Base-by-base conservation (phyloP, 768 basidiomycete species). In the Rhizopogon salebrosus region DNA sequence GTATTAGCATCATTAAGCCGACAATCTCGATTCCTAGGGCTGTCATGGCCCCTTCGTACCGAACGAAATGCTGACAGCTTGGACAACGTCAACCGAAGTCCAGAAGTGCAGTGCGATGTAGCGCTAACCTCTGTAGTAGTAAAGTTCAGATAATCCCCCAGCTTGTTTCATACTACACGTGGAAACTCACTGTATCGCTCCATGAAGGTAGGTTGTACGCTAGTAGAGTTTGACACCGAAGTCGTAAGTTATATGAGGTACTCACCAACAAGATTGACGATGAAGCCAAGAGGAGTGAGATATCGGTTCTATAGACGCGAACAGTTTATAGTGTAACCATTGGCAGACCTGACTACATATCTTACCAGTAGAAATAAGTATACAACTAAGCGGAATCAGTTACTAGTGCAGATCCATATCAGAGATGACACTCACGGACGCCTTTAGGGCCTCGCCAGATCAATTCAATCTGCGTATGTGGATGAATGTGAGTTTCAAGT, bases 221-320 rank as follows among this genome's bases (percentile, higher is more conserved):
- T 64, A 26, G 14, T 13, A 22, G 29, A 46, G 29, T 18, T 46
- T 8, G 22, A 4, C 3, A 20, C 13, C 22, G 20, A 46, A 22
- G 22, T 20, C 9, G 14, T 22, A 46, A 46, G 4, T 22, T 29
- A 31, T 31, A 8, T 16, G 13, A 14, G 14, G 22, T 31, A 5
- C 63, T 60, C 46, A 64, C 62, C 79, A 8, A 65, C 57, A 0
- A 84, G 60, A 53, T 84, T 83, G 41, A 84, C 62, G 16, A 84
- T 75, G 60, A 86, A 85, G 1, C 79, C 80, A 2, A 85, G 65
- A 0, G 83, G 83, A 0, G 80, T 83, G 18, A 85, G 65, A 58
- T 86, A 86, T 23, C 84, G 78, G 58, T 85, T 85, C 83, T 85
- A 48, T 31, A 13, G 39, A 20, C 49, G 27, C 36, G 14, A 18